Conservation (phyloP, 73 alveolate species). For the Urostyla sp. region DNA sequence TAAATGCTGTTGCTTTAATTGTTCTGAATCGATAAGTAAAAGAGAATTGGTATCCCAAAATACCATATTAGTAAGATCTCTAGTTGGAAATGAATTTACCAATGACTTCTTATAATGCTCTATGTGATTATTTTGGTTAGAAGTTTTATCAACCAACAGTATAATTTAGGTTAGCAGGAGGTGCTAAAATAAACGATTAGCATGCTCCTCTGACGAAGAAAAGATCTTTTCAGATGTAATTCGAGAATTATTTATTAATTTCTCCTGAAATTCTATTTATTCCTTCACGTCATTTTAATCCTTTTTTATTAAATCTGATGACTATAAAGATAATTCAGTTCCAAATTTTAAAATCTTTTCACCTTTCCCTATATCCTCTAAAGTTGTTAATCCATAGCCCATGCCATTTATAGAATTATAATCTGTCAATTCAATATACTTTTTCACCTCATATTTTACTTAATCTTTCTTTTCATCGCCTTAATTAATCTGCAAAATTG, state of each 20-base stretch:
- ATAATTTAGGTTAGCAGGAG: slow-evolving; percentile 35
- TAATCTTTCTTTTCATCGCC: not conserved
- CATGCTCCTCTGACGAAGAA: not conserved
- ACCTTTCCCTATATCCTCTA: not conserved
- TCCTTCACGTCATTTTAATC: not conserved
- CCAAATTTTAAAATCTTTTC: not conserved
- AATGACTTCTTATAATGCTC: not conserved
- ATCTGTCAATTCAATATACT: not conserved
- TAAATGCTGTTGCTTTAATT: not conserved
- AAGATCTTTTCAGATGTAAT: not conserved
- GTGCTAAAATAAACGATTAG: slow-evolving; percentile 19
- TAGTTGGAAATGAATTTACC: slow-evolving; percentile 23
- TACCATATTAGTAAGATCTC: slow-evolving; percentile 8
- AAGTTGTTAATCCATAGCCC: slow-evolving; percentile 38
- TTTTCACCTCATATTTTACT: not conserved
- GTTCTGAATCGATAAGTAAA: slow-evolving; percentile 13
- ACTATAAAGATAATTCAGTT: no score
- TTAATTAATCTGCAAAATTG: slow-evolving; percentile 10
- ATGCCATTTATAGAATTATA: slow-evolving; percentile 27
- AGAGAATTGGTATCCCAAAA: slow-evolving; percentile 16
- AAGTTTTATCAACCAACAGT: slow-evolving; percentile 5
- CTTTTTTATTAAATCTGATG: no score
- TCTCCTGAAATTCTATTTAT: not conserved
- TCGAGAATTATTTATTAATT: not conserved
- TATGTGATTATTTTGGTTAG: not conserved